Evolutionary conservation across 2,329 filamentous ascomycete genomes (phyloP).

Genomic region (Macrophomina tecta): DNA sequence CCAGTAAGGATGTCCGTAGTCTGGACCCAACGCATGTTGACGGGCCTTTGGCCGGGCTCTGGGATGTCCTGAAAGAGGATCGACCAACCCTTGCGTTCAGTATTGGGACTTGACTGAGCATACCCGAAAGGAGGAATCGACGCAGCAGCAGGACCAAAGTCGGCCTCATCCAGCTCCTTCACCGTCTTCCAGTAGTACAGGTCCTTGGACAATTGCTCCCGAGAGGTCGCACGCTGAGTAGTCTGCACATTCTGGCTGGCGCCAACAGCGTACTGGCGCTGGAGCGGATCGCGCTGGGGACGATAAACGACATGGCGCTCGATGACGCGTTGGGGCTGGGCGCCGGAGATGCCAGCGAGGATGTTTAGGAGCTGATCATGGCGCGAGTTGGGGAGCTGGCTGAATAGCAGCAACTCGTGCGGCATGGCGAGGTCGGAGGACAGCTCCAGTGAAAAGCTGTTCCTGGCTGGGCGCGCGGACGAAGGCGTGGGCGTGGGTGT

Average conservation of each 20-base stretch:
- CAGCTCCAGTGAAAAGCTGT: neutral
- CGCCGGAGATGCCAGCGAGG: slow-evolving; percentile 65
- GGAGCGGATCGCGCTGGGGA: slow-evolving; percentile 55
- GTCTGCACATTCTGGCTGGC: slow-evolving; percentile 44
- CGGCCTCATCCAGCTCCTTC: slow-evolving; percentile 45
- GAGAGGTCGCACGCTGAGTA: slow-evolving; percentile 34
- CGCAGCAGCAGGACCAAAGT: slow-evolving; percentile 37
- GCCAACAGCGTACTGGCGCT: slow-evolving; percentile 43
- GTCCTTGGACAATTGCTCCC: slow-evolving; percentile 45
- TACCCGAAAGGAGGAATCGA: too few relatives aligned
- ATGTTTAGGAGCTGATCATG: slow-evolving; percentile 67
- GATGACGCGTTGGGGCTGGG: slow-evolving; percentile 62
- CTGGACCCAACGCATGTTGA: slow-evolving; percentile 60
- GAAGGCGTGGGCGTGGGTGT: neutral
- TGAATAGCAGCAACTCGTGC: slow-evolving; percentile 69
- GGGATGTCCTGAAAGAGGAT: slow-evolving; percentile 50
- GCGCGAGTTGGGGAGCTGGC: slow-evolving; percentile 61
- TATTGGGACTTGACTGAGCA: slow-evolving; percentile 20
- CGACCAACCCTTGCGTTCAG: slow-evolving; percentile 42
- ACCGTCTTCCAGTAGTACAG: slow-evolving; percentile 62
- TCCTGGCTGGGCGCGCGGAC: neutral
- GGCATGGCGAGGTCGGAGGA: slow-evolving; percentile 24
- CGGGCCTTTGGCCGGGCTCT: slow-evolving; percentile 58
- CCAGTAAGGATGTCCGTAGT: slow-evolving; percentile 56
- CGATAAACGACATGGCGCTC: slow-evolving; percentile 66